Conservation (phyloP, 208 protist species). For the Acanthamoeba healyi region DNA sequence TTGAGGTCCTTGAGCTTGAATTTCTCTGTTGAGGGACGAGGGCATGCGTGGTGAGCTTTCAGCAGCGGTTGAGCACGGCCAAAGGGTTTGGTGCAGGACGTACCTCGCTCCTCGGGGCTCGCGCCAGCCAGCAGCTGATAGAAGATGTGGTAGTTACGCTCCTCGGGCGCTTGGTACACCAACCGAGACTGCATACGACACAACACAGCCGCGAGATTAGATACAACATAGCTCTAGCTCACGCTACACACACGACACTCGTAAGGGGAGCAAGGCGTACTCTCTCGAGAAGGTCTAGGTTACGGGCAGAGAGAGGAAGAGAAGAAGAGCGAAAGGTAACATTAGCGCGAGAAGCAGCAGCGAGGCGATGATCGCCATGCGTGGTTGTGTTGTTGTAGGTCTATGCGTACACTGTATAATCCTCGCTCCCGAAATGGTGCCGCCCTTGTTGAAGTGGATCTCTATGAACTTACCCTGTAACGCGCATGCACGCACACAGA, state of each 20-base stretch:
- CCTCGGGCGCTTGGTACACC: slow-evolving; percentile 87
- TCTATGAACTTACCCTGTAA: slow-evolving; percentile 87
- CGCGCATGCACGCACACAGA: neutral
- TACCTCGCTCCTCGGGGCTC: slow-evolving; percentile 11
- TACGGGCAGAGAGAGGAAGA: neutral
- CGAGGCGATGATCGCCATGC: neutral
- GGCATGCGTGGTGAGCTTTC: neutral
- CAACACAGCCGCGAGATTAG: neutral
- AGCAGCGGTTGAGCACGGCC: too few relatives aligned
- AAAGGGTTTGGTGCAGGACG: neutral
- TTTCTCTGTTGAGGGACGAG: neutral
- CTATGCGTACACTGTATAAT: slow-evolving; percentile 83
- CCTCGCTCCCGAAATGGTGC: slow-evolving; percentile 83
- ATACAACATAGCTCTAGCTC: neutral
- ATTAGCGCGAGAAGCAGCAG: neutral
- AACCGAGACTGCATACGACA: slow-evolving; percentile 85
- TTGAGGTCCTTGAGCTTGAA: neutral
- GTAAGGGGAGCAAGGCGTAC: neutral
- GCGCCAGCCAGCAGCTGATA: slow-evolving; percentile 90
- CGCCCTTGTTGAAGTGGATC: slow-evolving; percentile 84
- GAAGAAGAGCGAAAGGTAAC: neutral
- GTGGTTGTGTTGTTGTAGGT: too few relatives aligned
- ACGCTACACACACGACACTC: neutral
- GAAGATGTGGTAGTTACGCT: slow-evolving; percentile 93
- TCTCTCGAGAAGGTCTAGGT: neutral